phyloP scores from a whole-genome alignment of 495 filamentous ascomycete species.

The Geoglossum glabrum region DNA sequence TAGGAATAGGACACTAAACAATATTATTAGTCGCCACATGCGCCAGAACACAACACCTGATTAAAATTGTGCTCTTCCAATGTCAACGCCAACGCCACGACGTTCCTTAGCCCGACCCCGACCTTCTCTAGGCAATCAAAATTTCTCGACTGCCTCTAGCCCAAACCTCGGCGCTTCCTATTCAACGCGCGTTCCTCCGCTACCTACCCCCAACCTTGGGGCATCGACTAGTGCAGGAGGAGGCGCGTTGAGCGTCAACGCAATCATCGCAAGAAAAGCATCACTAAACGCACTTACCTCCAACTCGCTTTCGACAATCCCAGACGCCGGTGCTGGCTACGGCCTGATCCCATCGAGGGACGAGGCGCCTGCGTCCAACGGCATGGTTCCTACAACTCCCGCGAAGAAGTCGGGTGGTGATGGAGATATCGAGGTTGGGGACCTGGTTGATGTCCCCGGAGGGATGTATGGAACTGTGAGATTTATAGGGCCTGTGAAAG shows the following conservation, averaged over 20 bases:
- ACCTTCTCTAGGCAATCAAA: constrained; percentile 3
- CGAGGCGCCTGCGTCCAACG: not conserved
- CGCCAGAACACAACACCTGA: not conserved
- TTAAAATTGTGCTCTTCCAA: not conserved
- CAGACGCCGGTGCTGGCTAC: not conserved
- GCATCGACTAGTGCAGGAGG: not conserved
- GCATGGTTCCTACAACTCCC: constrained; percentile 9
- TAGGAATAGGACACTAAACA: not conserved
- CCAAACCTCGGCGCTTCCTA: constrained; percentile 4
- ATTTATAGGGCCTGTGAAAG: constrained; percentile 70
- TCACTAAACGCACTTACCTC: constrained; percentile 4
- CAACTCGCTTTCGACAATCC: not conserved
- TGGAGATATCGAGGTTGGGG: constrained; percentile 55
- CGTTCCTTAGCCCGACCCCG: not conserved
- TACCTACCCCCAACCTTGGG: not conserved
- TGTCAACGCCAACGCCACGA: constrained; percentile 4
- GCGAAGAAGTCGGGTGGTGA: constrained; percentile 12
- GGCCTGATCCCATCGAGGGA: not conserved
- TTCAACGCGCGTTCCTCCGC: not conserved
- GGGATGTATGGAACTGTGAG: constrained; percentile 82
- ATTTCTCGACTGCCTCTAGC: not conserved
- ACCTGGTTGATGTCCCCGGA: constrained; percentile 83
- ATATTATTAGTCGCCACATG: not conserved
- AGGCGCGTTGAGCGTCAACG: not conserved
- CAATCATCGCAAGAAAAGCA: constrained; percentile 3